Conservation (phyloP, 345 rosid genomes). For the Corymbia maculata region DNA sequence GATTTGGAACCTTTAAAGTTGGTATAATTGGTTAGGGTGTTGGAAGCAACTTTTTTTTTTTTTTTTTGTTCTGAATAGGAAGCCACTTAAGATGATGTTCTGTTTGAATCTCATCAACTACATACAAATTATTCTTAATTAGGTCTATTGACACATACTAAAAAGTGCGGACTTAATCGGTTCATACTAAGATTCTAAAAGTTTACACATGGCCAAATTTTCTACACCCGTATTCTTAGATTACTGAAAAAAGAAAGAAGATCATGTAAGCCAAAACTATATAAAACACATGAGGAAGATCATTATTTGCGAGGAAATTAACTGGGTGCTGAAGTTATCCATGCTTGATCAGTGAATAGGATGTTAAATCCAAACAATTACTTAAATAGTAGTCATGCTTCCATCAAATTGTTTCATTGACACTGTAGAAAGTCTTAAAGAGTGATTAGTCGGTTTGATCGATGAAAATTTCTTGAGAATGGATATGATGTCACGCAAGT, state of each 20-base stretch:
- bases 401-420: not conserved
- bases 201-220: not conserved
- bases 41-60: not conserved
- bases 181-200: not conserved
- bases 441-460: not conserved
- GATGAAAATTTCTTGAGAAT: not conserved
- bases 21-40: accelerated
- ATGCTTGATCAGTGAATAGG: not conserved
- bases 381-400: not conserved
- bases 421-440: not conserved
- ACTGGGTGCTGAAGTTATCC: not conserved
- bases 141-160: not conserved
- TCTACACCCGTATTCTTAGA: not conserved
- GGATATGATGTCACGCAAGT: not conserved
- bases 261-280: not conserved
- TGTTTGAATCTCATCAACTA: not conserved
- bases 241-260: not conserved
- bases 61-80: not conserved
- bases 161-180: not conserved
- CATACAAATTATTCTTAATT: accelerated
- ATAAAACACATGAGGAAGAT: not conserved
- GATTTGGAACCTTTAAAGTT: not conserved
- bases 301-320: not conserved
- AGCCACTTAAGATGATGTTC: not conserved
- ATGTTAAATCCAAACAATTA: not conserved